A percentile compares a stretch with the other conserved stretches of the same genome.
phyloP scores from a whole-genome alignment of 371 early-diverging fungal genomes.

The Actinomucor elegans region DNA sequence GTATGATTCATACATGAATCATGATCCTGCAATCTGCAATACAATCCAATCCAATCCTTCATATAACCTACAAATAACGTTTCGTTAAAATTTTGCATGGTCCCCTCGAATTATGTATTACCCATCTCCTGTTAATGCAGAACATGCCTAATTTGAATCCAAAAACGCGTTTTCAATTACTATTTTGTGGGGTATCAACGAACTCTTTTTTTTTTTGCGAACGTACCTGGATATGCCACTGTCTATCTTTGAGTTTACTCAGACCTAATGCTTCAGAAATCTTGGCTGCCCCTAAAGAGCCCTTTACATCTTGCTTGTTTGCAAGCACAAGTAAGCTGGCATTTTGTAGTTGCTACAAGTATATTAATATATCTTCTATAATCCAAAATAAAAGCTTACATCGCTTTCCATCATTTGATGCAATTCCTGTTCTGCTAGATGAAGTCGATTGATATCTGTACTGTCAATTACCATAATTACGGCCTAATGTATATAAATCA shows the following conservation, averaged over 20 bases:
- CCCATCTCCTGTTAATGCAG: constrained; percentile 77
- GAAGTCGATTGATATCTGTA: constrained; percentile 65
- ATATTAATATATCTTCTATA: not conserved
- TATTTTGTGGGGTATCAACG: too few species aligned
- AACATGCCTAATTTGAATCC: constrained; percentile 54
- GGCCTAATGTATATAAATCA: constrained; percentile 42
- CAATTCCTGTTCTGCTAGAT: constrained; percentile 65
- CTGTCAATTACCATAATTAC: constrained; percentile 81
- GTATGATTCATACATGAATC: too few species aligned
- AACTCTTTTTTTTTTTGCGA: not conserved
- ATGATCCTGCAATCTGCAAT: constrained; percentile 41
- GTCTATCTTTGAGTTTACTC: constrained; percentile 64
- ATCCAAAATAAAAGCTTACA: constrained; percentile 26
- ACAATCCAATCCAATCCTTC: constrained; percentile 79
- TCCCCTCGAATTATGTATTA: constrained; percentile 14
- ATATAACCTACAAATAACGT: constrained; percentile 47
- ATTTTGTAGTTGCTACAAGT: constrained; percentile 55
- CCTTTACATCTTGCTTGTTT: constrained; percentile 74
- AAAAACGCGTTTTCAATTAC: too few species aligned
- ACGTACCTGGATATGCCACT: constrained; percentile 76
- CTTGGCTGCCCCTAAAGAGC: constrained; percentile 64
- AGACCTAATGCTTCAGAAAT: constrained; percentile 69
- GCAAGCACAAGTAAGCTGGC: constrained; percentile 70
- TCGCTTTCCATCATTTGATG: constrained; percentile 77
- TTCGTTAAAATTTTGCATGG: too few species aligned